Base-by-base conservation (phyloP, 176 grass and related monocot genomes). In the Lolium multiflorum region DNA sequence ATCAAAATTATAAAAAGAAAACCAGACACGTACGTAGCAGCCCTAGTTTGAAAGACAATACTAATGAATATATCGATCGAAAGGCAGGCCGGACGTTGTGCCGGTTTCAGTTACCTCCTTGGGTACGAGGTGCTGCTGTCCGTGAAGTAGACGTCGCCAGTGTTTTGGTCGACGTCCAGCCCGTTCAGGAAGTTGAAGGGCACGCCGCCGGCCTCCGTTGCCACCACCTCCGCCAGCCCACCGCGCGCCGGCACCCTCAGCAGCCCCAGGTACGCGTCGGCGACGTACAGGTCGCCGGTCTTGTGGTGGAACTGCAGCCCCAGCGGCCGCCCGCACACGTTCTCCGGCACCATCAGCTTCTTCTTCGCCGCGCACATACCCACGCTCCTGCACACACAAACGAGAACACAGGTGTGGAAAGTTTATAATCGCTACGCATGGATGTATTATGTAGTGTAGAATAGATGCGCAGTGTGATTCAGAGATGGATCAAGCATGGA, bases 161-260 rank as follows among this genome's bases (percentile, higher is more conserved):
- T 98, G 8, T 80, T 74, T 85, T 95, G 93, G 66, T 98, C 91
- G 37, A 98, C 92, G 65, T 98, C 96, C 16, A 98, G 59, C 20
- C 96, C 93, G 63, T 98, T 98, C 21, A 92, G 88, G 73, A 98
- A 95, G 62, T 85, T 89, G 78, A 98, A 98, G 2, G 91, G 90
- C 80, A 50, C 90, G 39, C 96, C 96, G 67, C 77, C 92, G 39
- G 96, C 96, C 80, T 76, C 61, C 7, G 90, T 43, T 8, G 93
- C 96, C 31, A 95, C 24, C 58, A 71, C 69, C 85, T 83, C 74
- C 6, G 90, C 92, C 9, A 74, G 60, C 22, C 96, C 93, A 5
- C 96, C 96, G 41, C 70, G 65, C 24, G 93, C 73, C 10, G 84
- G 62, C 9, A 88, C 93, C 66, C 74, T 82, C 83, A 98, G 11